These are phyloP conservation scores for Plectosphaerella cucumerina DNA, from an alignment of 2,329 filamentous ascomycete genomes.

Conservation along the genomic window DNA sequence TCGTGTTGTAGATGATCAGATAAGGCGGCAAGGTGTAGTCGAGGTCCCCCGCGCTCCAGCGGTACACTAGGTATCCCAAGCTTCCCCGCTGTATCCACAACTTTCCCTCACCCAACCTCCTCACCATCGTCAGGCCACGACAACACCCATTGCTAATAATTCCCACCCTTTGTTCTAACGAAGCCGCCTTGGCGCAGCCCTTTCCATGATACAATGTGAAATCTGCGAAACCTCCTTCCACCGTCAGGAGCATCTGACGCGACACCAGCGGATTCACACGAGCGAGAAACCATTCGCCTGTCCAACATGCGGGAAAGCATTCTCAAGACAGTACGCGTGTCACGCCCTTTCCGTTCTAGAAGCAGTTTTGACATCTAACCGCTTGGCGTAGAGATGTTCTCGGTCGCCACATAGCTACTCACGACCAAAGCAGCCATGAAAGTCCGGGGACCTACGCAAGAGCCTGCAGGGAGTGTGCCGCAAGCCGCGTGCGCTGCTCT, in stretches of 20 bases:
- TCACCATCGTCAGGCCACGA: no score
- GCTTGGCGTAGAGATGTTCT: constrained; percentile 4
- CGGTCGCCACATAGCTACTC: constrained; percentile 5
- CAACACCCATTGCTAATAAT: no score
- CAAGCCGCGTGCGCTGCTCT: constrained; percentile 8
- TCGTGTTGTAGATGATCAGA: no score
- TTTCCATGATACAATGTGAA: constrained; percentile 2
- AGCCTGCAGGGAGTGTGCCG: constrained; percentile 10
- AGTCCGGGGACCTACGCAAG: neutral
- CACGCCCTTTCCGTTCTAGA: neutral
- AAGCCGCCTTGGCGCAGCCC: neutral
- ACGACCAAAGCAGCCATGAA: neutral
- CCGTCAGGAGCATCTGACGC: constrained; percentile 6
- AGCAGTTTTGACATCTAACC: neutral
- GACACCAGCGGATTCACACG: constrained; percentile 7
- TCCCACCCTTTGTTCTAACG: no score
- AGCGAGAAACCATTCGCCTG: constrained; percentile 8
- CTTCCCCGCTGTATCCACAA: no score
- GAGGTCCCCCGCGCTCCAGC: no score
- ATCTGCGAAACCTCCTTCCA: constrained; percentile 6
- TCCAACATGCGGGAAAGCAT: constrained; percentile 5
- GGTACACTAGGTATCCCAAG: no score
- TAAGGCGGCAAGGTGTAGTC: no score
- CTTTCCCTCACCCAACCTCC: no score
- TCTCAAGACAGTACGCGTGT: constrained; percentile 3